Conservation (phyloP, 179 eudicot genomes). For the Silene coronaria region DNA sequence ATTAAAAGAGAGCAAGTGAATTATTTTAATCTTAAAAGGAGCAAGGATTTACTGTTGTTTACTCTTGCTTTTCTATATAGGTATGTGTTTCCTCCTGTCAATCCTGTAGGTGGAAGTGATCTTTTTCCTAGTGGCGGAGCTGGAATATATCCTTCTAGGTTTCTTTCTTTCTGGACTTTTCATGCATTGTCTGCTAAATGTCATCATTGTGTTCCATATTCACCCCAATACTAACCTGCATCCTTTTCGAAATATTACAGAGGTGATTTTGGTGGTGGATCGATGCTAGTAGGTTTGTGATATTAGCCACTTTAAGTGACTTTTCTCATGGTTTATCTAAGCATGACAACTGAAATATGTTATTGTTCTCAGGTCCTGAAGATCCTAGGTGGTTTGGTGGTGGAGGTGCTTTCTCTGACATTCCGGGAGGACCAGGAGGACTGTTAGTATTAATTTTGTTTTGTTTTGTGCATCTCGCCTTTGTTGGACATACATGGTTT, state of each 20-base stretch:
- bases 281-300: conserved; percentile 72
- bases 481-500: not conserved
- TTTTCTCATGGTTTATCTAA: not conserved
- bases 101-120: conserved; percentile 62
- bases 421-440: conserved; percentile 49
- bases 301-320: not conserved
- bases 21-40: not conserved
- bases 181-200: not conserved
- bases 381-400: conserved; percentile 68
- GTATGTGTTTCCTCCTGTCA: conserved; percentile 47
- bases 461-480: not conserved
- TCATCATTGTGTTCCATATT: not conserved
- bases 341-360: conserved; percentile 12
- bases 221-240: conserved; percentile 6
- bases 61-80: conserved; percentile 24
- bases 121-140: conserved; percentile 75
- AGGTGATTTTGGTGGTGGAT: conserved; percentile 63
- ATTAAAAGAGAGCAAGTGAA: not conserved
- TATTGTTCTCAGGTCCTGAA: conserved; percentile 52
- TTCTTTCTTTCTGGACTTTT: conserved; percentile 2
- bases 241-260: conserved; percentile 32
- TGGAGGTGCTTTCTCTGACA: conserved; percentile 43
- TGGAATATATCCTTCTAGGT: conserved; percentile 83
- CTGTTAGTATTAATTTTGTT: conserved; percentile 31
- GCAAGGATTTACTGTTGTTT: not conserved